Evolutionary conservation across 176 grass and related monocot genomes (phyloP).

Genomic region (Stipa capillata): DNA sequence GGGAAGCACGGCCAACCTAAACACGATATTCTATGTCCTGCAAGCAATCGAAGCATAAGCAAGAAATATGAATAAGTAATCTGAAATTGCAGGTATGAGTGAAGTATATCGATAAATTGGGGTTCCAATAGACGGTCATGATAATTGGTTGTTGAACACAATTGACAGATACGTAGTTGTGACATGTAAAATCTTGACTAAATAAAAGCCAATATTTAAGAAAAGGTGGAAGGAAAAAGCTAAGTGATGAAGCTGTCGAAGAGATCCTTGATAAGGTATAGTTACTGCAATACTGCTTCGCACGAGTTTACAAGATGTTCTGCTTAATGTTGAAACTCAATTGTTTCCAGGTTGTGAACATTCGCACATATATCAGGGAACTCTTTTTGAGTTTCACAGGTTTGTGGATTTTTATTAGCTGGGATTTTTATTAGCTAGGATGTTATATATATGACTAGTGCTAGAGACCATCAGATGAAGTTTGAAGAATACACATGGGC

Average conservation of each 20-base stretch:
- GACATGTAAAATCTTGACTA: no score
- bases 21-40: no score
- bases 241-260: conserved; percentile 63
- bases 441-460: conserved; percentile 28
- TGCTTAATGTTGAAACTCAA: neutral
- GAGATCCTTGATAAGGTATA: conserved; percentile 59
- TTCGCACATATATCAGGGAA: conserved; percentile 32
- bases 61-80: no score
- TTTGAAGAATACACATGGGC: conserved; percentile 40
- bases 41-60: no score
- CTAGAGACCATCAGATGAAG: conserved; percentile 37
- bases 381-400: conserved; percentile 49
- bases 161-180: no score
- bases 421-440: neutral
- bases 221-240: conserved; percentile 63
- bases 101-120: no score
- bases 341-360: conserved; percentile 29
- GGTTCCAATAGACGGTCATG: no score
- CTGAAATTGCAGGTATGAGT: no score
- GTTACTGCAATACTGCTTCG: neutral
- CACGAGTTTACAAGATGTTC: neutral
- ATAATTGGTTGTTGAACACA: no score
- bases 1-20: no score
- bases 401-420: neutral
- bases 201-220: no score